phyloP scores from a whole-genome alignment of 2,329 filamentous ascomycete species.

The Aspergillus oerlinghausenensis region DNA sequence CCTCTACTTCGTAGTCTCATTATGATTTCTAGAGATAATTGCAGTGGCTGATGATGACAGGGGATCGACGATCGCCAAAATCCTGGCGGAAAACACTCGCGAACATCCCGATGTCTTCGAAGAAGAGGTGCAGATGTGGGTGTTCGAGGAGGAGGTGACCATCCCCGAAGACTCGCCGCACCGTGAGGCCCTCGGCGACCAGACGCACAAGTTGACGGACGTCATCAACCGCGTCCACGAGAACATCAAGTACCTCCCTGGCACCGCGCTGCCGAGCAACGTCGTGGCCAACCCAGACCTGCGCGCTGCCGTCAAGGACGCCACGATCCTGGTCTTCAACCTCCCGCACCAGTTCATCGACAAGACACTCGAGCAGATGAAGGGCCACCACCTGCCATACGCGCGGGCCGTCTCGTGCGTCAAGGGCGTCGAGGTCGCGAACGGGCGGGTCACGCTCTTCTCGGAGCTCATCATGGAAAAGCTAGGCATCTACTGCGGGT shows the following conservation, averaged over 20 bases:
- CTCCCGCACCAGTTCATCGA: conserved; percentile 66
- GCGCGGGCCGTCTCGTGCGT: conserved; percentile 90
- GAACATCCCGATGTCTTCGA: conserved; percentile 75
- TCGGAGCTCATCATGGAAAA: conserved; percentile 84
- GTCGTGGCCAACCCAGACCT: conserved; percentile 32
- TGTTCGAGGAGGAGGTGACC: conserved; percentile 83
- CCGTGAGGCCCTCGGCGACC: conserved; percentile 59
- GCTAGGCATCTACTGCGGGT: conserved; percentile 87
- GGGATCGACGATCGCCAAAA: conserved; percentile 95
- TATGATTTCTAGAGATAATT: neutral
- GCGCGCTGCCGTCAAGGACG: conserved; percentile 66
- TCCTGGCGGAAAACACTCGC: conserved; percentile 81
- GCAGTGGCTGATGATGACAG: conserved; percentile 38
- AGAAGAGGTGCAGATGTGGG: conserved; percentile 89
- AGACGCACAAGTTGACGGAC: conserved; percentile 75
- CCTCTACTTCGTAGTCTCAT: neutral
- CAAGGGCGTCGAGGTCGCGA: conserved; percentile 86
- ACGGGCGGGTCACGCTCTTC: conserved; percentile 76
- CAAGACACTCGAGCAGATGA: conserved; percentile 59
- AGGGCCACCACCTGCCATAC: conserved; percentile 78
- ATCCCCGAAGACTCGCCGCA: conserved; percentile 65
- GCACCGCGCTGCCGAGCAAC: conserved; percentile 73
- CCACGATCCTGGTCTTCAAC: conserved; percentile 89
- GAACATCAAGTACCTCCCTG: conserved; percentile 92
- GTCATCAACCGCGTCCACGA: conserved; percentile 88